These are phyloP conservation scores for Pueraria montana DNA, from an alignment of 306 rosid genomes.

Conservation along the genomic window DNA sequence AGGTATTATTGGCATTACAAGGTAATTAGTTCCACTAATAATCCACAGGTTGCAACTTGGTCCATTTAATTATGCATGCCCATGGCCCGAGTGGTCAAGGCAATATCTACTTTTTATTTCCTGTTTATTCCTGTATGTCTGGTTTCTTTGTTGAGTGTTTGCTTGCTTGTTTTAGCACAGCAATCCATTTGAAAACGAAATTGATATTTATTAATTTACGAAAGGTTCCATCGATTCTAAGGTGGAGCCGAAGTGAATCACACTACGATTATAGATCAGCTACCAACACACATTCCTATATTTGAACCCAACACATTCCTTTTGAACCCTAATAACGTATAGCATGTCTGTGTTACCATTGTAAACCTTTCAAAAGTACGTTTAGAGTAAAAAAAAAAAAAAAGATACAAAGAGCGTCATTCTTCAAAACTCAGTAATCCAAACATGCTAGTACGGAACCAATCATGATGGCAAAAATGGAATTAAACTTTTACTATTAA, in stretches of 20 bases:
- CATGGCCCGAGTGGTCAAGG: neutral
- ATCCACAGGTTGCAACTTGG: neutral
- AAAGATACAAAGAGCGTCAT: neutral
- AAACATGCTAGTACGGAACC: neutral
- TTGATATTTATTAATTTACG: neutral
- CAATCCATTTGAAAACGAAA: neutral
- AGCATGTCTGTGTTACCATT: neutral
- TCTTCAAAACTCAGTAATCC: neutral
- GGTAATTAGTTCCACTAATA: neutral
- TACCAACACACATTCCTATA: neutral
- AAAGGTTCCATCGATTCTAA: neutral
- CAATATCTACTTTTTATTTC: neutral
- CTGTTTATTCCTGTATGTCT: neutral
- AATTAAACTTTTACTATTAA: constrained; percentile 33
- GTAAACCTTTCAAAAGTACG: neutral
- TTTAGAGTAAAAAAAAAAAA: neutral
- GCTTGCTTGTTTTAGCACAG: constrained; percentile 1
- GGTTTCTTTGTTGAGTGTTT: neutral
- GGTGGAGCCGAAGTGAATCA: neutral
- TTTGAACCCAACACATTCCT: neutral
- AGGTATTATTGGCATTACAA: neutral
- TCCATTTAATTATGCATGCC: constrained; percentile 3
- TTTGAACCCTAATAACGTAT: neutral
- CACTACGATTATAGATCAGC: neutral
- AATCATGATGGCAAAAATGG: constrained; percentile 20